These are phyloP conservation scores for Amanita thiersii DNA, from an alignment of 768 basidiomycete species.

Conservation along the genomic window DNA sequence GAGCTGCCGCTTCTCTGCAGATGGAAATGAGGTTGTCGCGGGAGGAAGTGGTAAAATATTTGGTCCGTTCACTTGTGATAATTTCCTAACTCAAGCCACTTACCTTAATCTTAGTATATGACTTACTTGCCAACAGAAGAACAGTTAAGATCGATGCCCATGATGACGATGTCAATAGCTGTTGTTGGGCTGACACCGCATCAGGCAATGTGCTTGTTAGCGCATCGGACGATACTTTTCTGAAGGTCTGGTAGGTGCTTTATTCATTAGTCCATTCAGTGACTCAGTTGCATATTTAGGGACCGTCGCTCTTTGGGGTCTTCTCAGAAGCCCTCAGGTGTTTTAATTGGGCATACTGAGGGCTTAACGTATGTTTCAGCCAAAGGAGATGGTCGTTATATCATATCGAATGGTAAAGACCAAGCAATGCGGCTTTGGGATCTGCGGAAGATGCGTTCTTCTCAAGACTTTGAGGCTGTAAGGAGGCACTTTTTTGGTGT, in stretches of 20 bases:
- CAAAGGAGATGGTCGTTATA: constrained; percentile 93
- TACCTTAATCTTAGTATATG: constrained; percentile 59
- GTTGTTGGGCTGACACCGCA: constrained; percentile 90
- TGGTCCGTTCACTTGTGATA: constrained; percentile 25
- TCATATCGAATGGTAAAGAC: constrained; percentile 95
- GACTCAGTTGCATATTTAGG: constrained; percentile 28
- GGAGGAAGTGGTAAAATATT: constrained; percentile 82
- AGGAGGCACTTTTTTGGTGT: constrained; percentile 45
- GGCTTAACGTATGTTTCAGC: constrained; percentile 93
- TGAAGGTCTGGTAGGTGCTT: constrained; percentile 82
- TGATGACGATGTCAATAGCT: constrained; percentile 85
- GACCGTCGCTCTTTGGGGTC: constrained; percentile 47
- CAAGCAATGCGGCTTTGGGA: constrained; percentile 91
- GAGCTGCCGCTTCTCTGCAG: constrained; percentile 94
- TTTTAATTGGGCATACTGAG: constrained; percentile 92
- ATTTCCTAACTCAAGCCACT: constrained; percentile 6
- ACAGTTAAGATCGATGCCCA: constrained; percentile 87
- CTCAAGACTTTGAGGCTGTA: constrained; percentile 54
- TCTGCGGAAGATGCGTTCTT: constrained; percentile 83
- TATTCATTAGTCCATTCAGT: constrained; percentile 39
- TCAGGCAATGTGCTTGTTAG: constrained; percentile 94
- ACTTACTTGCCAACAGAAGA: constrained; percentile 70
- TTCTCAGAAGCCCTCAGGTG: constrained; percentile 77
- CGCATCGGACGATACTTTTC: constrained; percentile 88
- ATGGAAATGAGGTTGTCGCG: constrained; percentile 92